A percentile compares a stretch with the other conserved stretches of the same genome.
phyloP scores from a whole-genome alignment of 2,329 filamentous ascomycete species.

The Talaromyces sp. region DNA sequence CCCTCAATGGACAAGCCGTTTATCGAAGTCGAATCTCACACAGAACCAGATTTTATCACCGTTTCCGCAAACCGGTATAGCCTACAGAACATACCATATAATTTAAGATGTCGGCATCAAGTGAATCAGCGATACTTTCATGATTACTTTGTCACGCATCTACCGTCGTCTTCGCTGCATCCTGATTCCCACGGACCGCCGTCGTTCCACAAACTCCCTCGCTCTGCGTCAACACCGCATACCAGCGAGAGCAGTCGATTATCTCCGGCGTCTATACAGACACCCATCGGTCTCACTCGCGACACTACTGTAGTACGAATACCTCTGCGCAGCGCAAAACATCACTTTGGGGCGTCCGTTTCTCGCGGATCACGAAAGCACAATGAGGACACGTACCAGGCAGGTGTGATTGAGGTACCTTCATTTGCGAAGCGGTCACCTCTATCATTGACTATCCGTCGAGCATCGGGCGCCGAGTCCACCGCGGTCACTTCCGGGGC shows the following conservation, averaged over 20 bases:
- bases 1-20: background rate
- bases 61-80: constrained; percentile 30
- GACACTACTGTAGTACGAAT: constrained; percentile 94
- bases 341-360: constrained; percentile 82
- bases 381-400: constrained; percentile 93
- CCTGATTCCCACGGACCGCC: constrained; percentile 71
- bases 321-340: constrained; percentile 86
- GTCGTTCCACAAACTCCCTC: constrained; percentile 79
- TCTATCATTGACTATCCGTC: constrained; percentile 53
- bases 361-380: constrained; percentile 79
- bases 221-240: constrained; percentile 78
- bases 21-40: constrained; percentile 15
- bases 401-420: constrained; percentile 87
- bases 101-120: constrained; percentile 9
- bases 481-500: constrained; percentile 42
- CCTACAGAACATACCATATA: constrained; percentile 21
- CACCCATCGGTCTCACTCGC: constrained; percentile 56
- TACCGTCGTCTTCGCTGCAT: constrained; percentile 88
- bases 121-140: constrained; percentile 63
- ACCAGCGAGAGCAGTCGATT: constrained; percentile 45
- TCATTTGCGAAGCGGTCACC: constrained; percentile 85
- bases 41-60: constrained; percentile 33
- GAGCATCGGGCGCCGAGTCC: constrained; percentile 29
- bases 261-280: constrained; percentile 57
- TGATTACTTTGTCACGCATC: constrained; percentile 95